Base-by-base conservation (phyloP, 495 filamentous ascomycete species). In the Trichoderma virens region DNA sequence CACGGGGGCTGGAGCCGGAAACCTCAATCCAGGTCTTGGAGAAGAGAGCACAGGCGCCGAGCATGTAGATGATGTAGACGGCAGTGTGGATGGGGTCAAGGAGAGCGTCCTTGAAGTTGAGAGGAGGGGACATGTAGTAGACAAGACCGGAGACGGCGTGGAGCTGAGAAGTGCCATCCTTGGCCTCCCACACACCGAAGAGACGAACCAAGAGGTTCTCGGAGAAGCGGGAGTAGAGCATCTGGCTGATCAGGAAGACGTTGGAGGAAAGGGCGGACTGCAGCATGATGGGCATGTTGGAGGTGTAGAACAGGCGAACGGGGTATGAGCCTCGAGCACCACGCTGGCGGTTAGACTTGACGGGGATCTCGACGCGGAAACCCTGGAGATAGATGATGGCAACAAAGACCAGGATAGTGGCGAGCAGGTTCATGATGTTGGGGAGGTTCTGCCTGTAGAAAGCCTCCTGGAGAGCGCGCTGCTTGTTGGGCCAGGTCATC, bases 11-110 rank as follows among this genome's bases (percentile, higher is more conserved):
- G 65, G 93, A 96, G 74, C 95, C 95, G 39, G 93, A 97, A 66
- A 99, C 95, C 78, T 99, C 95, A 73, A 99, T 98, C 95, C 94
- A 98, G 28, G 94, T 98, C 90, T 98, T 99, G 77, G 92, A 97
- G 85, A 99, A 99, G 74, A 98, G 85, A 62, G 95, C 95, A 71
- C 95, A 99, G 67, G 95, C 95, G 69, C 89, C 87, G 62, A 98
- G 86, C 92, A 98, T 99, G 80, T 96, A 99, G 59, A 85, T 83
- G 66, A 97, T 92, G 79, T 97, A 99, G 72, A 97, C 85, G 65
- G 88, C 90, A 16, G 95, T 97, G 81, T 99, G 93, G 69, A 99
- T 88, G 34, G 95, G 94, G 79, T 99, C 95, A 60, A 97, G 78
- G 14, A 99, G 84, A 65, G 95, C 94, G 68, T 97, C 93, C 74